phyloP scores from a whole-genome alignment of 1,284 basidiomycete genomes.

The Fistulina hepatica region DNA sequence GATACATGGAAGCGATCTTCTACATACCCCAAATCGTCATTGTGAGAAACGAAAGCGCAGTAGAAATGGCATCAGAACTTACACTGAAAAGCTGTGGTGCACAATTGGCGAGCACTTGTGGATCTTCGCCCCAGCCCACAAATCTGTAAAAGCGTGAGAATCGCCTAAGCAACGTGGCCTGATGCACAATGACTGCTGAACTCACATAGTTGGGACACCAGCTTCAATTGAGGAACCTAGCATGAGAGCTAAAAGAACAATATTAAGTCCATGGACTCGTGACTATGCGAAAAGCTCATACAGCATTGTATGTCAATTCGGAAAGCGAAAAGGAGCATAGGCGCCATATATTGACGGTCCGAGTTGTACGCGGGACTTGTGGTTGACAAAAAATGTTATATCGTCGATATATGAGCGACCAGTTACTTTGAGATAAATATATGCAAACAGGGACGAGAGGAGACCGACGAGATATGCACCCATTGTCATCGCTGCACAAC shows the following conservation, averaged over 20 bases:
- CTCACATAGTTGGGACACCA: slow-evolving; percentile 75
- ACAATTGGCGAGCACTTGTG: slow-evolving; percentile 61
- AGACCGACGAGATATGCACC: slow-evolving; percentile 74
- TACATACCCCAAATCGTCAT: slow-evolving; percentile 17
- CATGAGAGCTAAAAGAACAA: slow-evolving; percentile 39
- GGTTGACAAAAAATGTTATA: slow-evolving; percentile 26
- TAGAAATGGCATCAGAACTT: slow-evolving; percentile 17
- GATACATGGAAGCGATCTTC: slow-evolving; percentile 54
- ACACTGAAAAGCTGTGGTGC: slow-evolving; percentile 64
- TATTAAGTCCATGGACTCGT: slow-evolving; percentile 8
- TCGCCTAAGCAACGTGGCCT: background rate
- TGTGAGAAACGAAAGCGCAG: background rate
- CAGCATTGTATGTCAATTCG: slow-evolving; percentile 67
- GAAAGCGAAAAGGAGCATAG: slow-evolving; percentile 71
- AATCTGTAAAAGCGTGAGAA: slow-evolving; percentile 35
- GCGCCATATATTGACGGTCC: slow-evolving; percentile 66
- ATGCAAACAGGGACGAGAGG: slow-evolving; percentile 69
- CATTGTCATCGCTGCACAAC: slow-evolving; percentile 47
- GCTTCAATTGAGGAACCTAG: slow-evolving; percentile 64
- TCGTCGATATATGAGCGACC: background rate
- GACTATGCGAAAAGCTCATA: slow-evolving; percentile 26
- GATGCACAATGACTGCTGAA: slow-evolving; percentile 5
- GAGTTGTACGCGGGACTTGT: slow-evolving; percentile 66
- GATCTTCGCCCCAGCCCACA: slow-evolving; percentile 76
- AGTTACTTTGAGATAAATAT: slow-evolving; percentile 58